Conservation (phyloP, 129 eudicot species). For the Gnaphalium uliginosum region DNA sequence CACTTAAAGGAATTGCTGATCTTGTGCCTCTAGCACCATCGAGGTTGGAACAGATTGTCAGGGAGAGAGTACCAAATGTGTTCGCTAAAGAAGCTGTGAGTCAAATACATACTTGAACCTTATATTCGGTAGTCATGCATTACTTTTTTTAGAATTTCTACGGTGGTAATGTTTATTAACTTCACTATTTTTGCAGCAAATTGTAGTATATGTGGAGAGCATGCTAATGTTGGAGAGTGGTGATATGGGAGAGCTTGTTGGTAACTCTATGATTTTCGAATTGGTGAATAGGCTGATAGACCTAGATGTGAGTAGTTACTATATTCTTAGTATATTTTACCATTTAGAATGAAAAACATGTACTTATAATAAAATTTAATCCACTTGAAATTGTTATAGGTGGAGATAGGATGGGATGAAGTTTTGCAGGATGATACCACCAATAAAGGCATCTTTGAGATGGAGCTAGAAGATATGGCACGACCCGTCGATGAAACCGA, state of each 20-base stretch:
- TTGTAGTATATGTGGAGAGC: constrained; percentile 75
- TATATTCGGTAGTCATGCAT: not conserved
- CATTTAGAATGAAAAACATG: not conserved
- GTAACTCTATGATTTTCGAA: constrained; percentile 63
- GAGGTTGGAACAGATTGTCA: constrained; percentile 64
- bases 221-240: constrained; percentile 86
- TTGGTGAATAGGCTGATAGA: constrained; percentile 80
- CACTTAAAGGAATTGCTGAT: constrained; percentile 64
- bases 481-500: constrained; percentile 42
- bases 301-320: constrained; percentile 69
- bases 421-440: constrained; percentile 63
- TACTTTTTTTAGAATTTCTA: not conserved
- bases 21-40: constrained; percentile 80
- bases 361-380: constrained; percentile 4
- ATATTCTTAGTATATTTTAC: not conserved
- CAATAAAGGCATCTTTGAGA: constrained; percentile 75
- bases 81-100: constrained; percentile 58
- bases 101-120: constrained; percentile 12
- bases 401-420: constrained; percentile 90
- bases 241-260: constrained; percentile 74
- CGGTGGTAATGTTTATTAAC: not conserved
- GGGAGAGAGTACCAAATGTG: constrained; percentile 61
- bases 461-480: constrained; percentile 79
- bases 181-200: constrained; percentile 41
- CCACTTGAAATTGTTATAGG: constrained; percentile 40